Evolutionary conservation across 345 rosid genomes (phyloP), one percentile per base, ranked within the genome.

Genomic region (Citrus maxima): DNA sequence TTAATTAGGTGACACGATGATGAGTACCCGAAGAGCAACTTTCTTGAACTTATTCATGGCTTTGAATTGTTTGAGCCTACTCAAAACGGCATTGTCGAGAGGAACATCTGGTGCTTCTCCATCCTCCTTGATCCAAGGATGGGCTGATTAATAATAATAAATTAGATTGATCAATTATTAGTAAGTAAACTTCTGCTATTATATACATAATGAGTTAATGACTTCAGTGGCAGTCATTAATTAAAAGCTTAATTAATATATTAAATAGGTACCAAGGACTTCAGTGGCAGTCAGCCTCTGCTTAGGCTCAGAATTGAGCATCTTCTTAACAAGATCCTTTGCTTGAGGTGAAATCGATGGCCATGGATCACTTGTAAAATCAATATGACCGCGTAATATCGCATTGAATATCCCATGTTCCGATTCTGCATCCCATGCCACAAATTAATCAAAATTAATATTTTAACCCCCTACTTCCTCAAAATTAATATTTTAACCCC

Each of bases 331-430:
- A 34, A 96, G 93, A 82, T 96, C 99, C 86, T 96, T 94, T 1
- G 97, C 99, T 63, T 83, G 95, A 14, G 89, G 85, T 58, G 99
- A 96, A 73, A 96, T 96, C 7, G 85, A 86, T 2, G 99, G 99
- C 99, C 99, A 96, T 10, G 97, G 99, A 83, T 94, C 99, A 24
- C 89, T 93, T 4, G 92, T 78, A 76, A 96, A 96, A 81, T 94
- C 98, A 37, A 94, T 37, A 10, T 93, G 92, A 9, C 98, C 97
- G 0, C 95, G 88, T 68, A 94, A 67, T 49, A 96, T 94, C 16
- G 97, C 93, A 46, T 94, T 96, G 94, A 96, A 96, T 51, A 96
- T 94, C 69, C 97, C 99, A 71, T 91, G 86, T 80, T 96, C 99
- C 5, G 99, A 93, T 78, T 96, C 99, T 96, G 84, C n/a, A 12